phyloP scores from a whole-genome alignment of 345 rosid species.

The Salix caprea region DNA sequence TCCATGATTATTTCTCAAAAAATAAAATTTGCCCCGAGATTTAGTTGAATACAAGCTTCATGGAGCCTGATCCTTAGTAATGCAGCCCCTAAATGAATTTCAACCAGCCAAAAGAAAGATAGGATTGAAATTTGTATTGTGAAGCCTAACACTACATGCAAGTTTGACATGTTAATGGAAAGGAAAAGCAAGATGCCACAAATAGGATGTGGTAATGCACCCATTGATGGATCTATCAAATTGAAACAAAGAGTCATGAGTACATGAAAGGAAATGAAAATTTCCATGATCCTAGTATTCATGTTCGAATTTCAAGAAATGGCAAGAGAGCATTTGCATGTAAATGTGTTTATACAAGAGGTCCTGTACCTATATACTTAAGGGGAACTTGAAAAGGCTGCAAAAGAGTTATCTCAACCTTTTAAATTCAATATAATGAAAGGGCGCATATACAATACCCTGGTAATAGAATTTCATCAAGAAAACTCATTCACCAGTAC shows the following conservation, averaged over 20 bases:
- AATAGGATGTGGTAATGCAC: not conserved
- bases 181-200: not conserved
- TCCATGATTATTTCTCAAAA: not conserved
- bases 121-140: too few relatives aligned
- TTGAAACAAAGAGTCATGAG: not conserved
- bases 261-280: too few relatives aligned
- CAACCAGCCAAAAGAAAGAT: not conserved
- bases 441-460: not conserved
- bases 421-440: not conserved
- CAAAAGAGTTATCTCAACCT: not conserved
- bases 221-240: not conserved
- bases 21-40: not conserved
- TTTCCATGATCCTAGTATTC: too few relatives aligned
- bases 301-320: too few relatives aligned
- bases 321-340: not conserved
- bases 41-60: not conserved
- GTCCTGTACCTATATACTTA: not conserved
- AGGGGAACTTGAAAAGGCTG: not conserved
- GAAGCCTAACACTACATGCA: not conserved
- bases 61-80: not conserved
- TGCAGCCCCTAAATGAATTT: not conserved
- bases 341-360: not conserved
- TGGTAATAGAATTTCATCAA: not conserved
- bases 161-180: not conserved
- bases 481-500: not conserved